Evolutionary conservation across 352 stramenopile species (phyloP).

Genomic region (Pythium utonaiense): DNA sequence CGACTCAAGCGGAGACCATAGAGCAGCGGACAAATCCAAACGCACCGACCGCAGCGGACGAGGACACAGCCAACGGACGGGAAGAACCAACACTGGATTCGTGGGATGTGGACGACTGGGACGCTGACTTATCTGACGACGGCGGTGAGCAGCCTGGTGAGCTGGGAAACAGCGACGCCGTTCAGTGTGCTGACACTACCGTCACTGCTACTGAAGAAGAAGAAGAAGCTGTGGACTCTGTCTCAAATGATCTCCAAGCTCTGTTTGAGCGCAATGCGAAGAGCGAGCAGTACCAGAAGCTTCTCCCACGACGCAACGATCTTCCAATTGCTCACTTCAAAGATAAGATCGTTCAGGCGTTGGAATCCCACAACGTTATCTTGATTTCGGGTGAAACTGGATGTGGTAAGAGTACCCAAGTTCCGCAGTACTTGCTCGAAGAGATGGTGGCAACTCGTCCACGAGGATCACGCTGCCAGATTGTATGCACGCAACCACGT

Average conservation of each 20-base stretch:
- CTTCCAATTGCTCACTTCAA: slow-evolving; percentile 83
- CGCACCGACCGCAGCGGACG: neutral
- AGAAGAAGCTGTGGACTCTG: neutral
- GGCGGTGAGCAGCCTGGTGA: neutral
- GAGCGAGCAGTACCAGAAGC: slow-evolving; percentile 18
- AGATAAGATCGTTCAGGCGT: slow-evolving; percentile 69
- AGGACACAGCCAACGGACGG: neutral
- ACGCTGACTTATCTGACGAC: slow-evolving; percentile 47
- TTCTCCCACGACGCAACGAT: slow-evolving; percentile 40
- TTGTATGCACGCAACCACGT: slow-evolving; percentile 96
- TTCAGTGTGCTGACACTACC: neutral
- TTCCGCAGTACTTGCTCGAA: slow-evolving; percentile 96
- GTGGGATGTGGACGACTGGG: slow-evolving; percentile 74
- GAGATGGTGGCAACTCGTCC: slow-evolving; percentile 65
- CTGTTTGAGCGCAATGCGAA: slow-evolving; percentile 12
- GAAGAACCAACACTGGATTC: slow-evolving; percentile 29
- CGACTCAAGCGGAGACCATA: neutral
- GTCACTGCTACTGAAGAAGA: neutral
- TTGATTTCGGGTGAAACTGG: slow-evolving; percentile 95
- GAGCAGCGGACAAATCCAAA: neutral
- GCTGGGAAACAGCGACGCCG: too few relatives aligned
- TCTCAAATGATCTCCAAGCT: slow-evolving; percentile 7
- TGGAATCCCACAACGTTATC: slow-evolving; percentile 87
- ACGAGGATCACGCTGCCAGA: slow-evolving; percentile 80
- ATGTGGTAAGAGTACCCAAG: slow-evolving; percentile 95